Conservation (phyloP, 176 grass and related monocot genomes). For the bread wheat (Triticum aestivum) region IWGSC_CS_RefSeq_v2.1 NC_057805.1:45097281-45097780, state of each 20-base stretch:
- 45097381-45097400: background rate
- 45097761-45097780: too few relatives aligned
- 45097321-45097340: too few relatives aligned
- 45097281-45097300: too few relatives aligned
- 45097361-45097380: background rate
- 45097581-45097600: slow-evolving; percentile 38
- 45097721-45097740: background rate
- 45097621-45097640: background rate
- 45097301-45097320: too few relatives aligned
- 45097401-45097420: slow-evolving; percentile 1
- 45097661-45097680: slow-evolving; percentile 52
- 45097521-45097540: background rate
- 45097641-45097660: too few relatives aligned
- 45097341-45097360: too few relatives aligned
- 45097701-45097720: slow-evolving; percentile 80
- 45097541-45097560: slow-evolving; percentile 5
- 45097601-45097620: slow-evolving; percentile 25
- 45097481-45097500: background rate
- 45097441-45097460: background rate
- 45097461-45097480: background rate
- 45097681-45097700: slow-evolving; percentile 86
- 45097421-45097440: background rate
- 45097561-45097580: background rate
- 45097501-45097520: background rate
- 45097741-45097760: too few relatives aligned